A percentile compares a stretch with the other conserved stretches of the same genome.
These are phyloP conservation scores for Microcyclospora pomicola DNA, from an alignment of 2,329 filamentous ascomycete species.

Conservation along the genomic window DNA sequence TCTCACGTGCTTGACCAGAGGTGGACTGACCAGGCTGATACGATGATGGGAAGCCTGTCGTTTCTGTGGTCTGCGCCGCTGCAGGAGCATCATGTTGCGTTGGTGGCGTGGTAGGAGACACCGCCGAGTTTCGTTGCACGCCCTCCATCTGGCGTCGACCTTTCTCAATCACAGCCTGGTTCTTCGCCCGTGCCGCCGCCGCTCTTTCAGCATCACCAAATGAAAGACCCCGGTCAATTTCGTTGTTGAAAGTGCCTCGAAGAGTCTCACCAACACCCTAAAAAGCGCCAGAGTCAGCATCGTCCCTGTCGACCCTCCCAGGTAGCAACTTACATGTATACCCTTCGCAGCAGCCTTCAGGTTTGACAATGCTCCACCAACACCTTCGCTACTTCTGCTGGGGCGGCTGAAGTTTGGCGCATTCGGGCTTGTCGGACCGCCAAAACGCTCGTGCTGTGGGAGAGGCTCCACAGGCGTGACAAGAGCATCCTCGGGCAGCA, in stretches of 20 bases:
- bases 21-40: too few relatives aligned
- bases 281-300: conserved; percentile 1
- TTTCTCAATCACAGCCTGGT: conserved; percentile 12
- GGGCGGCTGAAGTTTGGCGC: conserved; percentile 5
- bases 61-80: too few relatives aligned
- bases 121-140: neutral
- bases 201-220: conserved; percentile 17
- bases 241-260: conserved; percentile 19
- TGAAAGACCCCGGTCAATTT: conserved; percentile 17
- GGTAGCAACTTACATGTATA: conserved; percentile 16
- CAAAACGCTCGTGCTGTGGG: too few relatives aligned
- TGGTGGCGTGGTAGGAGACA: too few relatives aligned
- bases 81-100: too few relatives aligned
- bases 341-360: conserved; percentile 19
- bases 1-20: too few relatives aligned
- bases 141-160: conserved; percentile 15
- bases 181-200: conserved; percentile 15
- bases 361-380: conserved; percentile 7
- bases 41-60: too few relatives aligned
- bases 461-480: neutral
- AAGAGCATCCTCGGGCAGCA: neutral
- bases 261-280: conserved; percentile 23
- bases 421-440: too few relatives aligned
- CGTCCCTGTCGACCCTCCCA: too few relatives aligned
- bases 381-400: neutral